Evolutionary conservation across 2,329 filamentous ascomycete species (phyloP).

Genomic region (Thielaviopsis punctulata): DNA sequence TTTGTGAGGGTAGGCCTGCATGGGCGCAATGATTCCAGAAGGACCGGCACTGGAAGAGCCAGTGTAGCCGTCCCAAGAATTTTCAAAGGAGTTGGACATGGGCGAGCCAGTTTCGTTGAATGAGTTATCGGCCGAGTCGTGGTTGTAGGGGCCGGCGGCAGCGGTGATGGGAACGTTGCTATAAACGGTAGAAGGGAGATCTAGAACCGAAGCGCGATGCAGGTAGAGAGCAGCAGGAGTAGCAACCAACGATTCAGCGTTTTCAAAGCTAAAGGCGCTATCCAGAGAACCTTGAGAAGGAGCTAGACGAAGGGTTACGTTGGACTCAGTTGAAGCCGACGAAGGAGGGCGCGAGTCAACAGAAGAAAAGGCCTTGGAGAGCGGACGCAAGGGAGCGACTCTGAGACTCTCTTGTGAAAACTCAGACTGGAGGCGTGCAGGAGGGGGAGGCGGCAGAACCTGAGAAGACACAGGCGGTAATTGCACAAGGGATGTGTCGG

Average conservation of each 20-base stretch:
- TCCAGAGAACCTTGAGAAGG: constrained; percentile 39
- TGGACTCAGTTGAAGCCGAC: constrained; percentile 18
- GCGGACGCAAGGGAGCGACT: constrained; percentile 36
- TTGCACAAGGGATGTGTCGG: constrained; percentile 5
- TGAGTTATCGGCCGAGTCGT: constrained; percentile 2
- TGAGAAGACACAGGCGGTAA: constrained; percentile 6
- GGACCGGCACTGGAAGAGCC: not conserved
- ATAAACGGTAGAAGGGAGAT: constrained; percentile 10
- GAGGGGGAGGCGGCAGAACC: not conserved
- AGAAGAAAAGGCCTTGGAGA: constrained; percentile 20
- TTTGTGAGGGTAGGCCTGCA: constrained; percentile 35
- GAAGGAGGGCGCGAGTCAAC: constrained; percentile 8
- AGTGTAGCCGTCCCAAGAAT: constrained; percentile 6
- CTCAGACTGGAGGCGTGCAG: constrained; percentile 19
- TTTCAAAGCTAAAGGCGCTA: constrained; percentile 34
- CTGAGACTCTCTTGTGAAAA: constrained; percentile 46
- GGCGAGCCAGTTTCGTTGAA: constrained; percentile 17
- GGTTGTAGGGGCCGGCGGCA: not conserved
- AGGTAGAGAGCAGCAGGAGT: constrained; percentile 25
- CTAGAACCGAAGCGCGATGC: constrained; percentile 17
- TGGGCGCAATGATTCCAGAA: constrained; percentile 15
- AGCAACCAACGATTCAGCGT: constrained; percentile 22
- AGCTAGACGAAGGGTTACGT: constrained; percentile 32
- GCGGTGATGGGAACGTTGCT: not conserved
- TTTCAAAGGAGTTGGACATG: constrained; percentile 12